Evolutionary conservation across 108 stramenopile genomes (phyloP), one percentile per base, ranked within the genome.

Genomic region (Cyclostephanos tholiformis): DNA sequence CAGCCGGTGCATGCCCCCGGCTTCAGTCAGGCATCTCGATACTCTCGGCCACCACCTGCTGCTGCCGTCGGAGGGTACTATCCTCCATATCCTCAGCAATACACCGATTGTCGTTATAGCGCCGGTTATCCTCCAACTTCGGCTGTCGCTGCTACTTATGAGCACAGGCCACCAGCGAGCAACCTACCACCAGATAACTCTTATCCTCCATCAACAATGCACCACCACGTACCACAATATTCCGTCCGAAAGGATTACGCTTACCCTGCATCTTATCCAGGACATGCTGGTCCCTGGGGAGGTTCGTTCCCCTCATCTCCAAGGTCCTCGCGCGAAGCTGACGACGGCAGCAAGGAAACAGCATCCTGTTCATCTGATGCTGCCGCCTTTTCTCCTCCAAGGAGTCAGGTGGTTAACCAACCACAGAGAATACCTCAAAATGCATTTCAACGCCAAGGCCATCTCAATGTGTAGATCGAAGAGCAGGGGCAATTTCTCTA

Each of bases 21-120:
- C n/a, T 41, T 20, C 41, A 38, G 19, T 22, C 61, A 30, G 27
- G 53, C 25, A 55, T 27, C 27, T 25, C 53, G 9, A 13, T 6
- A 9, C 11, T 55, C 10, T 27, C 59, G 0, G 6, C 35, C 4
- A 17, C 59, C n/a, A 32, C 30, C 30, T 12, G 26, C 35, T 11
- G 61, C 30, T 19, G 41, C 30, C 20, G n/a, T 19, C 41, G 61
- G n/a, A 38, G 61, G 30, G 36, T 62, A 55, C 20, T 36, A 36
- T 36, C 61, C 61, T 38, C 36, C 39, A 23, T 41, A 62, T 62
- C 61, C 30, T n/a, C 32, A 17, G 30, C n/a, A 38, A 20, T 62
- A 62, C 22, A 17, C 0, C 38, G 61, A 62, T 41, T 19, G 38
- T 0, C 41, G 38, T 19, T 62, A 62, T 44, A 2, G 36, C 22